Evolutionary conservation across 164 flowering plant genomes (phyloP).

Genomic region (Annona squamosa): DNA sequence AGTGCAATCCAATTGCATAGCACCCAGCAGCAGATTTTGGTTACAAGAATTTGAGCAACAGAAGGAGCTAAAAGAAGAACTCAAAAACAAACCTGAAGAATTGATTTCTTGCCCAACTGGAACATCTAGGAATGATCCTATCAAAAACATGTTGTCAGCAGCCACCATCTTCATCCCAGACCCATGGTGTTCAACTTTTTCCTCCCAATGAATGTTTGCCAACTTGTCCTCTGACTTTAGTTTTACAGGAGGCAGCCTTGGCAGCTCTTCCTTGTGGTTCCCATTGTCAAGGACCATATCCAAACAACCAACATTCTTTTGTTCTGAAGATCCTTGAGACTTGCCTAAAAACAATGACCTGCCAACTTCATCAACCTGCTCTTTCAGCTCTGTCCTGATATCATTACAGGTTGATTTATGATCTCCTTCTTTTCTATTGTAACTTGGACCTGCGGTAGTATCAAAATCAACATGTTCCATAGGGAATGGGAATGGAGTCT

Average conservation of each 20-base stretch:
- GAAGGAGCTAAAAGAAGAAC: background rate
- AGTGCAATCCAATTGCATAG: background rate
- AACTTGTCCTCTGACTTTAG: constrained; percentile 85
- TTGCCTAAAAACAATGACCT: constrained; percentile 56
- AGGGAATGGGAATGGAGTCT: constrained; percentile 65
- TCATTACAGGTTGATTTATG: constrained; percentile 34
- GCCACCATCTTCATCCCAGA: constrained; percentile 35
- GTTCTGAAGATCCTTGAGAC: constrained; percentile 40
- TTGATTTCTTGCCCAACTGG: constrained; percentile 90
- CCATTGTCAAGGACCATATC: constrained; percentile 38
- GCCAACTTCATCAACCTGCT: constrained; percentile 74
- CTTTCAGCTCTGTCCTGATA: constrained; percentile 41
- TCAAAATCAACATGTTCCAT: constrained; percentile 35
- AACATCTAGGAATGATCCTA: constrained; percentile 84
- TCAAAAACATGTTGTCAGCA: constrained; percentile 48
- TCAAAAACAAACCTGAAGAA: constrained; percentile 48
- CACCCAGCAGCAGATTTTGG: background rate
- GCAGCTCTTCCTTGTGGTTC: constrained; percentile 68
- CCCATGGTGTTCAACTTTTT: constrained; percentile 63
- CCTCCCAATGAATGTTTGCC: constrained; percentile 59
- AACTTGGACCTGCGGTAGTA: constrained; percentile 17
- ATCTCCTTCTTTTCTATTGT: constrained; percentile 43
- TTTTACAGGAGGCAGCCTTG: constrained; percentile 84
- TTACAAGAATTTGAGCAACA: no score
- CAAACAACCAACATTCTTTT: constrained; percentile 33